Evolutionary conservation across 192 early-diverging fungal genomes (phyloP).

Genomic region (Backusella tarrabulga): DNA sequence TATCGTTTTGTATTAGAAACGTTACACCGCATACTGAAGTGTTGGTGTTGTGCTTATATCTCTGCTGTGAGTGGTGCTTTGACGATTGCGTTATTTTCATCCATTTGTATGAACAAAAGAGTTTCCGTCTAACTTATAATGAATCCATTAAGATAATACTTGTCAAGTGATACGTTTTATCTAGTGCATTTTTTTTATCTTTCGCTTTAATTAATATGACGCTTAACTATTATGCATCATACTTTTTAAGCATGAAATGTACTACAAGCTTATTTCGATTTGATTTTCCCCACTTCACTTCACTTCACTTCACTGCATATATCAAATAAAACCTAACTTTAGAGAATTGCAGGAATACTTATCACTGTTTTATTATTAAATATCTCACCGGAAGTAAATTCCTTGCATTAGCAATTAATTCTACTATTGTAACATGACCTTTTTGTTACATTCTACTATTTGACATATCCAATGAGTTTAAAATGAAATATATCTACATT

Average conservation of each 20-base stretch:
- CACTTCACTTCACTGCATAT: background rate
- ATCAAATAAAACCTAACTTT: background rate
- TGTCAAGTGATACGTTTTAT: background rate
- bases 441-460: too few species aligned
- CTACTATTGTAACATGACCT: too few species aligned
- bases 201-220: background rate
- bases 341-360: background rate
- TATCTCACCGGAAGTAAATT: too few species aligned
- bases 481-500: too few species aligned
- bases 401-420: too few species aligned
- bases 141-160: background rate
- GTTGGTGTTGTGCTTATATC: background rate
- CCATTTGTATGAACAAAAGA: background rate
- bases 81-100: background rate
- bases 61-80: background rate
- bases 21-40: background rate
- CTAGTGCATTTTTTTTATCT: background rate
- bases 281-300: background rate
- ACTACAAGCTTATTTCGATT: background rate
- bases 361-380: background rate
- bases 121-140: background rate
- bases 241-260: background rate
- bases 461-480: too few species aligned
- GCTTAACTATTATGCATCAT: background rate
- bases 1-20: background rate